Conservation (phyloP, 192 early-diverging fungal genomes). For the Coemansia furcata region DNA sequence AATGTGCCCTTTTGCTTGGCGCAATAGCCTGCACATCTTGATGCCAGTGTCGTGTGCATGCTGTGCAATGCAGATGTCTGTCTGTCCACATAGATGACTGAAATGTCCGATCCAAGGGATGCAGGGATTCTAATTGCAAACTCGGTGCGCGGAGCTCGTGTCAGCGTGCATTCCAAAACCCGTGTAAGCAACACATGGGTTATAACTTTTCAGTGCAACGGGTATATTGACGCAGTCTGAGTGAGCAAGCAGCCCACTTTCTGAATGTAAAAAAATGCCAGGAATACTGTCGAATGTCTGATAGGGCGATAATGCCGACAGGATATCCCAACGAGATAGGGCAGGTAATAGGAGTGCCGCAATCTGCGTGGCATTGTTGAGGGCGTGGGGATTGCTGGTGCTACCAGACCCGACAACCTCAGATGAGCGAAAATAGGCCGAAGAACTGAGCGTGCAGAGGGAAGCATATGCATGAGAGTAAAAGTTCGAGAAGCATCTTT, state of each 20-base stretch:
- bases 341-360: not conserved
- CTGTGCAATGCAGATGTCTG: not conserved
- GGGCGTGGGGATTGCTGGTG: conserved; percentile 1
- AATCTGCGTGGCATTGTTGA: conserved; percentile 1
- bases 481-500: not conserved
- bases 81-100: not conserved
- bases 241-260: not conserved
- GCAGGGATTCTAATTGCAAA: not conserved
- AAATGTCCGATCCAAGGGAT: not conserved
- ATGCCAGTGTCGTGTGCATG: not conserved
- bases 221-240: not conserved
- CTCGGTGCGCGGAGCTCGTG: not conserved
- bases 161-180: not conserved
- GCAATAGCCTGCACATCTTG: not conserved
- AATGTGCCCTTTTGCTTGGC: not conserved
- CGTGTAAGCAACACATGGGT: too few relatives aligned
- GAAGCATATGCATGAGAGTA: not conserved
- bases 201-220: not conserved
- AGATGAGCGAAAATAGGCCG: not conserved
- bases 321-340: not conserved
- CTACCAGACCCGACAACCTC: not conserved
- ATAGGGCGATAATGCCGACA: conserved; percentile 1
- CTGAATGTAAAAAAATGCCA: not conserved
- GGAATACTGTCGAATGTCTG: not conserved
- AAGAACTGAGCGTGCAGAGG: not conserved